Conservation (phyloP, 129 eudicot species). For the Arctium minus region DNA sequence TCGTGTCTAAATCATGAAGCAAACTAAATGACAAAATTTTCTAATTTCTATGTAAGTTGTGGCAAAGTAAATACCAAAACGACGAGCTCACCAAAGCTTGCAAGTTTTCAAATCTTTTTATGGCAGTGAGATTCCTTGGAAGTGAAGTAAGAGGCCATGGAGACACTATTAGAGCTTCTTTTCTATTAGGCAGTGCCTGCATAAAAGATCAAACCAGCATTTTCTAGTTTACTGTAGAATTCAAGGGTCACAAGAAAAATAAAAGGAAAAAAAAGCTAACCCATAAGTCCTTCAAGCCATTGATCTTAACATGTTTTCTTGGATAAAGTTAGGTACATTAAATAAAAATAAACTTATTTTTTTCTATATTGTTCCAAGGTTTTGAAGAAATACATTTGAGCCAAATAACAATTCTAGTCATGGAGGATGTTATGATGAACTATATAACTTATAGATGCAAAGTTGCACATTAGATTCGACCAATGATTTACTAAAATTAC, state of each 20-base stretch:
- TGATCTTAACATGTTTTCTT: not conserved
- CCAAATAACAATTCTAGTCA: not conserved
- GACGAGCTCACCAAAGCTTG: slow-evolving; percentile 72
- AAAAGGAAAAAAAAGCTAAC: too few species aligned
- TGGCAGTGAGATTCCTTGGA: slow-evolving; percentile 62
- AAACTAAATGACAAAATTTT: not conserved
- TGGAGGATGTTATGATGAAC: not conserved
- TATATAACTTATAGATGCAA: not conserved
- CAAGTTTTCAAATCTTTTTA: slow-evolving; percentile 85
- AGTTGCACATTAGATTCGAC: not conserved
- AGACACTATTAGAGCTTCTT: slow-evolving; percentile 82
- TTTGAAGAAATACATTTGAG: not conserved
- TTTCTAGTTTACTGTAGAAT: not conserved
- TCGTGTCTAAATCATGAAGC: slow-evolving; percentile 55
- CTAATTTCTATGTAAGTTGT: not conserved
- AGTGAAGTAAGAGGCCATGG: slow-evolving; percentile 88
- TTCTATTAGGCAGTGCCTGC: slow-evolving; percentile 78
- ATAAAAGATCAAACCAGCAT: not conserved
- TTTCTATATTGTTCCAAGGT: not conserved
- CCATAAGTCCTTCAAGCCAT: not conserved
- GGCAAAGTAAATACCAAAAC: not conserved
- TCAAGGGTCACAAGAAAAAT: not conserved
- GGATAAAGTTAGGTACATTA: not conserved
- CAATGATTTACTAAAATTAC: not conserved
- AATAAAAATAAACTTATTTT: too few species aligned